Evolutionary conservation across 208 protist genomes (phyloP).

Genomic region (Leishmania braziliensis): DNA sequence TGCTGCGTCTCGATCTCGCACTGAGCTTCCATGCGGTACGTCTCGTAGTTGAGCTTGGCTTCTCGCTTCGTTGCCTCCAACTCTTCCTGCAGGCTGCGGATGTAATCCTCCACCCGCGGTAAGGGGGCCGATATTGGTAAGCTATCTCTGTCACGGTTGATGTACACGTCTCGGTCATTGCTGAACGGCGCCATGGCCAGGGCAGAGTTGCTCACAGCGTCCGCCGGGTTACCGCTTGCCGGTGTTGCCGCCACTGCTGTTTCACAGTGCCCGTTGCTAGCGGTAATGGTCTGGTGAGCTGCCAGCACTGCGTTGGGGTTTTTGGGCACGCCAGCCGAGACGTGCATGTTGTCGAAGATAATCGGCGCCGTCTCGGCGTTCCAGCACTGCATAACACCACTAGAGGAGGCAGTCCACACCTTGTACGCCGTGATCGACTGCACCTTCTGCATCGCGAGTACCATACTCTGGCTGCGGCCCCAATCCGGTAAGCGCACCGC

Average conservation of each 20-base stretch:
- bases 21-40: slow-evolving; percentile 33
- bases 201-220: slow-evolving; percentile 8
- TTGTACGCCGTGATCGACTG: slow-evolving; percentile 63
- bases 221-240: not conserved
- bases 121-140: not conserved
- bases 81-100: slow-evolving; percentile 33
- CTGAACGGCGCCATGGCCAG: slow-evolving; percentile 13
- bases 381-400: slow-evolving; percentile 83
- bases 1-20: slow-evolving; percentile 28
- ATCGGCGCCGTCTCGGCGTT: slow-evolving; percentile 81
- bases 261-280: not conserved
- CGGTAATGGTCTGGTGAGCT: not conserved
- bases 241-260: not conserved
- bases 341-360: slow-evolving; percentile 42
- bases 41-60: slow-evolving; percentile 32
- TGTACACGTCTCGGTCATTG: not conserved
- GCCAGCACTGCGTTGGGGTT: not conserved
- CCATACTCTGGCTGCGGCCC: slow-evolving; percentile 35
- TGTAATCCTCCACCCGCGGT: slow-evolving; percentile 23
- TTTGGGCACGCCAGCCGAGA: not conserved
- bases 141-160: not conserved
- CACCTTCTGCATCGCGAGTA: slow-evolving; percentile 66
- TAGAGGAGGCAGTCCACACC: slow-evolving; percentile 70
- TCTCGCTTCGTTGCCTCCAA: slow-evolving; percentile 26
- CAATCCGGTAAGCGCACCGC: slow-evolving; percentile 39